A percentile compares a stretch with the other conserved stretches of the same genome.
Evolutionary conservation across 768 basidiomycete genomes (phyloP).

Genomic region (Lactifluus pinguis): DNA sequence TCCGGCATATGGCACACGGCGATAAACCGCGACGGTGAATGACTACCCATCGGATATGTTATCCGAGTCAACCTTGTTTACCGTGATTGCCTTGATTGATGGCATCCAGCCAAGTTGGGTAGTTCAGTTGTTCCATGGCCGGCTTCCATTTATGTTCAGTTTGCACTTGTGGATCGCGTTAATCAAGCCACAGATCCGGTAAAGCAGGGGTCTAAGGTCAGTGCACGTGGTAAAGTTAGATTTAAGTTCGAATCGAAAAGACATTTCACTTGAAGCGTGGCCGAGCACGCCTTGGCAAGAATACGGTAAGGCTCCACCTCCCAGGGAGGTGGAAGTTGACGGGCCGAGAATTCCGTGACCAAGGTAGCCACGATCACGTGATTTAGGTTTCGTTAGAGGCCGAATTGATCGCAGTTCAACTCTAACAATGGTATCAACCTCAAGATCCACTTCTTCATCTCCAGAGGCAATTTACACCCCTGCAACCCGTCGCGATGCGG

Average conservation of each 20-base stretch:
- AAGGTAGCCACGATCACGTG: slow-evolving; percentile 7
- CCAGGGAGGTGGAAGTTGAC: neutral
- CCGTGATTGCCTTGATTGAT: neutral
- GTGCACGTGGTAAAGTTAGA: too few species aligned
- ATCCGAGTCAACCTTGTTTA: neutral
- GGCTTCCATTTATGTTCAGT: neutral
- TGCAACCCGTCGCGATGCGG: slow-evolving; percentile 4
- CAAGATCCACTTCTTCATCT: slow-evolving; percentile 10
- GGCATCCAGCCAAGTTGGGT: neutral
- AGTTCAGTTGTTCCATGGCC: neutral
- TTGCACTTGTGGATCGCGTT: neutral
- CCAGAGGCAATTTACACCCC: slow-evolving; percentile 7
- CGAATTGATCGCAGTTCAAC: neutral
- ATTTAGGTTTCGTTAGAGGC: neutral
- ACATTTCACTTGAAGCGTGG: too few species aligned
- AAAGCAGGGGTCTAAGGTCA: neutral
- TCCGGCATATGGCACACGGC: neutral
- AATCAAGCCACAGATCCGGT: neutral
- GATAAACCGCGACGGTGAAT: neutral
- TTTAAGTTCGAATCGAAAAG: too few species aligned
- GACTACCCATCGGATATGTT: neutral
- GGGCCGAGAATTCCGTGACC: neutral
- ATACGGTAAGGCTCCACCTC: neutral
- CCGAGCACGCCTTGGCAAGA: too few species aligned
- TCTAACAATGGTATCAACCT: slow-evolving; percentile 8